phyloP scores from a whole-genome alignment of 208 protist genomes.

The Leishmania martiniquensis region DNA sequence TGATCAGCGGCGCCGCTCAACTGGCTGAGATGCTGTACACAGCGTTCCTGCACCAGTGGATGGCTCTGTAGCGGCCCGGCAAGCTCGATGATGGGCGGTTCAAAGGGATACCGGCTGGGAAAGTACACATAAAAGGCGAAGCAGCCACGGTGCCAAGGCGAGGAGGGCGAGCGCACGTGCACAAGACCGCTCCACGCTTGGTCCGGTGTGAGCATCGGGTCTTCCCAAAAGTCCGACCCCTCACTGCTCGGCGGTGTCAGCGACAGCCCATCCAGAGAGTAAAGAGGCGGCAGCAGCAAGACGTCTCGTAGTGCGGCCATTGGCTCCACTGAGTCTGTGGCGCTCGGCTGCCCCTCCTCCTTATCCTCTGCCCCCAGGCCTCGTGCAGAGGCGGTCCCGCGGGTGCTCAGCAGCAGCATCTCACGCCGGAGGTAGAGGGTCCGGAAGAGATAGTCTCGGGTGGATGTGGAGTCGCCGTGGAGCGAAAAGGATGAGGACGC shows the following conservation, averaged over 20 bases:
- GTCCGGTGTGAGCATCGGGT: conserved; percentile 27
- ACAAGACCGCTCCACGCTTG: conserved; percentile 56
- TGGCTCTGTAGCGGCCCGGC: conserved; percentile 52
- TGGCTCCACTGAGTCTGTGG: background rate
- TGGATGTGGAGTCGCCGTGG: conserved; percentile 9
- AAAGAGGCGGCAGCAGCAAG: conserved; percentile 25
- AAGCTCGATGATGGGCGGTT: conserved; percentile 58
- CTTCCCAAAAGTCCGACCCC: background rate
- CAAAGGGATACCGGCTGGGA: conserved; percentile 70
- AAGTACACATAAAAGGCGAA: conserved; percentile 64
- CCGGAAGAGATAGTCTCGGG: conserved; percentile 53
- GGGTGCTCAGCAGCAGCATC: conserved; percentile 28
- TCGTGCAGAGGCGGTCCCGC: background rate
- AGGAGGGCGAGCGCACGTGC: conserved; percentile 36
- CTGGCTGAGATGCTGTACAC: conserved; percentile 9
- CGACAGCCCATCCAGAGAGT: conserved; percentile 13
- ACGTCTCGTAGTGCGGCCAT: conserved; percentile 7
- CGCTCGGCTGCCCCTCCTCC: background rate
- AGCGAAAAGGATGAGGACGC: background rate
- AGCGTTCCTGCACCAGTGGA: conserved; percentile 47
- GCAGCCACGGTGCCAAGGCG: conserved; percentile 71
- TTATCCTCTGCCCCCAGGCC: background rate
- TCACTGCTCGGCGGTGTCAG: background rate
- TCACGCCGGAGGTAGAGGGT: conserved; percentile 67
- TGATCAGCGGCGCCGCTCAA: conserved; percentile 7